A percentile compares a stretch with the other conserved stretches of the same genome.
These are phyloP conservation scores for Rhytidhysteron rufulum DNA, from an alignment of 2,329 filamentous ascomycete genomes.

Conservation along the genomic window DNA sequence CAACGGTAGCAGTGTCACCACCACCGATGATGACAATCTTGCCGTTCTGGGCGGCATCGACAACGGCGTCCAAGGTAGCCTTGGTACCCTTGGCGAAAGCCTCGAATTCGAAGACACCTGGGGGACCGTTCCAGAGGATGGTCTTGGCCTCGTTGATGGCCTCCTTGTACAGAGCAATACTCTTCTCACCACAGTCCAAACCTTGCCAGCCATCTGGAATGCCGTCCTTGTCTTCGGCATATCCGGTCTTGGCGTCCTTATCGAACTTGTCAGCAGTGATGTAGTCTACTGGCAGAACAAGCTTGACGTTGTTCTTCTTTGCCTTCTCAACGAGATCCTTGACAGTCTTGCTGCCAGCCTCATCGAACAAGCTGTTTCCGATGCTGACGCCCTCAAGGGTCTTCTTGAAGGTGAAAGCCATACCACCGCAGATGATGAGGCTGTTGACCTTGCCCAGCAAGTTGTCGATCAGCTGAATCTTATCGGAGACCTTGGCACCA, in stretches of 20 bases:
- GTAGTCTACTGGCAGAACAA: slow-evolving; percentile 92
- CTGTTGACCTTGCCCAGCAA: slow-evolving; percentile 96
- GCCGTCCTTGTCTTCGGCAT: slow-evolving; percentile 79
- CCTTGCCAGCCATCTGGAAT: slow-evolving; percentile 99
- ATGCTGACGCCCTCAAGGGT: slow-evolving; percentile 88
- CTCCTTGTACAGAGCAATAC: slow-evolving; percentile 79
- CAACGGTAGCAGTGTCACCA: slow-evolving; percentile 96
- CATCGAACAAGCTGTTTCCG: slow-evolving; percentile 87
- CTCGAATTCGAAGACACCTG: slow-evolving; percentile 96
- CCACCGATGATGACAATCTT: slow-evolving; percentile 98
- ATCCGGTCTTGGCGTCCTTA: slow-evolving; percentile 74
- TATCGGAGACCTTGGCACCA: slow-evolving; percentile 97
- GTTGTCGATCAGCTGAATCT: slow-evolving; percentile 99
- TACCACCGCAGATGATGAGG: slow-evolving; percentile 92
- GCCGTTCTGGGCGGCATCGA: slow-evolving; percentile 73
- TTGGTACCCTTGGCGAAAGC: slow-evolving; percentile 92
- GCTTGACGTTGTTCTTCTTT: slow-evolving; percentile 91
- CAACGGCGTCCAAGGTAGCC: slow-evolving; percentile 82
- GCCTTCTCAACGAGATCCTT: slow-evolving; percentile 87
- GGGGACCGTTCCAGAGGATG: slow-evolving; percentile 97
- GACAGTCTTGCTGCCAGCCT: slow-evolving; percentile 90
- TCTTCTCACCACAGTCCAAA: slow-evolving; percentile 89
- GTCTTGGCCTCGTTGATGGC: slow-evolving; percentile 87
- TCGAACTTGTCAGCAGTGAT: slow-evolving; percentile 94
- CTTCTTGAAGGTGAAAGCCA: slow-evolving; percentile 99